These are phyloP conservation scores for Marvania coccoides DNA, from an alignment of 139 green algal genomes.

Conservation along the genomic window DNA sequence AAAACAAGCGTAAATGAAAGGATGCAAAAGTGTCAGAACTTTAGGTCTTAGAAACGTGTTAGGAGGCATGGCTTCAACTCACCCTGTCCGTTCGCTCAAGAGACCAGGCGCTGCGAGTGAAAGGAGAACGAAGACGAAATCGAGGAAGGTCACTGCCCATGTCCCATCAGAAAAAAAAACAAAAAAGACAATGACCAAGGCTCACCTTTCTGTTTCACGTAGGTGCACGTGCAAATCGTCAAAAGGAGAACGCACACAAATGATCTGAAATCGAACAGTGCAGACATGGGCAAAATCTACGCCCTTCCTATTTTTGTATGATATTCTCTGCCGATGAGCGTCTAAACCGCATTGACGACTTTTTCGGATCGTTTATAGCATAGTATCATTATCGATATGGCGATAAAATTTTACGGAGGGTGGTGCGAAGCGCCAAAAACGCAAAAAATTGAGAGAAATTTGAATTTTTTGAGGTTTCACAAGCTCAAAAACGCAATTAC, in stretches of 20 bases:
- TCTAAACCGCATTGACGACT: too few species aligned
- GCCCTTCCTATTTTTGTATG: too few species aligned
- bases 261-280: conserved; percentile 90
- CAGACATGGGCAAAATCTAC: conserved; percentile 73
- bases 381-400: too few species aligned
- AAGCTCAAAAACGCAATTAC: too few species aligned
- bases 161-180: neutral
- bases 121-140: too few species aligned
- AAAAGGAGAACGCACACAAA: conserved; percentile 88
- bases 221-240: conserved; percentile 95
- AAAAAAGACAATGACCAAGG: neutral
- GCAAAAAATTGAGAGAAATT: too few species aligned
- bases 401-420: too few species aligned
- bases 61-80: neutral
- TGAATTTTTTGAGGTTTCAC: too few species aligned
- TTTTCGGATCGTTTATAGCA: too few species aligned
- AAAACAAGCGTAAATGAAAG: neutral
- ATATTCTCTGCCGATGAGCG: too few species aligned
- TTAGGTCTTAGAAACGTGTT: neutral
- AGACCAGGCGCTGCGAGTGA: conserved; percentile 35
- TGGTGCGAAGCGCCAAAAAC: too few species aligned
- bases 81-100: conserved; percentile 64
- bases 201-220: conserved; percentile 75
- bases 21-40: neutral
- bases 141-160: neutral